These are phyloP conservation scores for Vitis rupestris DNA, from an alignment of 164 flowering plant species.

Conservation along the genomic window DNA sequence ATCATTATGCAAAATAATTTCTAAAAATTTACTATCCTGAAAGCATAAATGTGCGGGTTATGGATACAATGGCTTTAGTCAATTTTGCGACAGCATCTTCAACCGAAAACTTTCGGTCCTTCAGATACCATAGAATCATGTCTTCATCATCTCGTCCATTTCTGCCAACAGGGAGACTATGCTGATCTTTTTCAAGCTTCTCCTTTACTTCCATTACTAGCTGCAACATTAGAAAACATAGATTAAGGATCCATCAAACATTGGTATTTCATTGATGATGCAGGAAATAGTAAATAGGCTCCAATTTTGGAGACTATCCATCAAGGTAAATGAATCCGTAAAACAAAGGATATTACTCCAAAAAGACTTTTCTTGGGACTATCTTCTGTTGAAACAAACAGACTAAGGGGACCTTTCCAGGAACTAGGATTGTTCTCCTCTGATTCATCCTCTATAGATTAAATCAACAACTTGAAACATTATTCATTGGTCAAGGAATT, in stretches of 20 bases:
- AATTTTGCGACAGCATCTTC: constrained; percentile 65
- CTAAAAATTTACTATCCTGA: neutral
- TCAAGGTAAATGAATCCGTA: too few species aligned
- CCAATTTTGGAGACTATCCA: too few species aligned
- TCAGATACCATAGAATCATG: constrained; percentile 88
- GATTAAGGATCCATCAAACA: neutral
- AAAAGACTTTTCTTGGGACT: too few species aligned
- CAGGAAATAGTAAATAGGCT: neutral
- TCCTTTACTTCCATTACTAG: constrained; percentile 78
- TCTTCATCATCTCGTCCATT: constrained; percentile 95
- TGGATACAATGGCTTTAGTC: constrained; percentile 88
- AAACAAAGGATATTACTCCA: too few species aligned
- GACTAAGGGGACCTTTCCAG: too few species aligned
- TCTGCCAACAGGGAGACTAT: constrained; percentile 68
- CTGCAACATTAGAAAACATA: constrained; percentile 34
- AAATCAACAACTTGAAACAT: too few species aligned
- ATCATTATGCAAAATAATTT: too few species aligned
- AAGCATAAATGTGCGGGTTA: constrained; percentile 8
- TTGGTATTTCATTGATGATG: neutral
- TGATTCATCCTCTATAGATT: too few species aligned
- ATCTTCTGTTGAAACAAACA: too few species aligned
- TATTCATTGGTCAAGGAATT: too few species aligned
- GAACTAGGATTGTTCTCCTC: too few species aligned
- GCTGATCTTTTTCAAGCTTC: constrained; percentile 64
- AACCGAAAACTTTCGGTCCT: constrained; percentile 74